phyloP scores from a whole-genome alignment of 768 basidiomycete species.

The Naganishia friedmannii region DNA sequence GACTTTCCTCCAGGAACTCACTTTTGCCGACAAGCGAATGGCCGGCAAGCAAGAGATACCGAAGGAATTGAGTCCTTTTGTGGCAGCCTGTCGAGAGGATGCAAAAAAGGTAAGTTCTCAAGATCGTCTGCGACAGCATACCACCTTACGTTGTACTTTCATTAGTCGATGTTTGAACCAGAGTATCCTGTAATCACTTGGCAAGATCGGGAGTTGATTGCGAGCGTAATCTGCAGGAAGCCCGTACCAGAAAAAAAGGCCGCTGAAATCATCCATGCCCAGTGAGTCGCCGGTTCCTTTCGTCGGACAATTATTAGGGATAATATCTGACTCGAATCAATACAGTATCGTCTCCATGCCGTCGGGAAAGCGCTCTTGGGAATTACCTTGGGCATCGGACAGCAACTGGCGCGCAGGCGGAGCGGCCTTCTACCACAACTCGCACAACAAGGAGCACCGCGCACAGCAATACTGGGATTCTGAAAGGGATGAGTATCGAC shows the following conservation, averaged over 20 bases:
- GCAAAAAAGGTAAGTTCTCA: slow-evolving; percentile 29
- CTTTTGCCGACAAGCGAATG: slow-evolving; percentile 47
- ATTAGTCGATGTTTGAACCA: slow-evolving; percentile 55
- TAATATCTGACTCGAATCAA: neutral
- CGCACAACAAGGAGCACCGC: slow-evolving; percentile 32
- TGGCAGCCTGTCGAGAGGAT: slow-evolving; percentile 55
- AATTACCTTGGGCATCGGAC: neutral
- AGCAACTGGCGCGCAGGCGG: slow-evolving; percentile 30
- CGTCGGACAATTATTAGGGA: neutral
- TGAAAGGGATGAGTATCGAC: slow-evolving; percentile 49
- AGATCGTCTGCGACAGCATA: slow-evolving; percentile 34
- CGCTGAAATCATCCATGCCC: slow-evolving; percentile 27
- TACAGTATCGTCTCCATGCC: neutral
- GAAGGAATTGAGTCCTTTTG: slow-evolving; percentile 62
- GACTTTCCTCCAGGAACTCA: slow-evolving; percentile 37
- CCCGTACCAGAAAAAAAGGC: slow-evolving; percentile 14
- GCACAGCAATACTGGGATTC: slow-evolving; percentile 49
- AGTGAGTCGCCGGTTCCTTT: slow-evolving; percentile 19
- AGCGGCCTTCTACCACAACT: slow-evolving; percentile 35
- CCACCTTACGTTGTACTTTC: neutral
- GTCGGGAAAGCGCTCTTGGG: slow-evolving; percentile 9
- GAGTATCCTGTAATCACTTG: slow-evolving; percentile 56
- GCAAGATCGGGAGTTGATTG: slow-evolving; percentile 58
- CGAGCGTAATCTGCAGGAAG: slow-evolving; percentile 59
- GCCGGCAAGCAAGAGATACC: slow-evolving; percentile 58